Percentiles rank a stretch among this genome's conserved stretches.
These are phyloP conservation scores for Aspergillus coremiiformis DNA, from an alignment of 495 filamentous ascomycete species.

Conservation along the genomic window DNA sequence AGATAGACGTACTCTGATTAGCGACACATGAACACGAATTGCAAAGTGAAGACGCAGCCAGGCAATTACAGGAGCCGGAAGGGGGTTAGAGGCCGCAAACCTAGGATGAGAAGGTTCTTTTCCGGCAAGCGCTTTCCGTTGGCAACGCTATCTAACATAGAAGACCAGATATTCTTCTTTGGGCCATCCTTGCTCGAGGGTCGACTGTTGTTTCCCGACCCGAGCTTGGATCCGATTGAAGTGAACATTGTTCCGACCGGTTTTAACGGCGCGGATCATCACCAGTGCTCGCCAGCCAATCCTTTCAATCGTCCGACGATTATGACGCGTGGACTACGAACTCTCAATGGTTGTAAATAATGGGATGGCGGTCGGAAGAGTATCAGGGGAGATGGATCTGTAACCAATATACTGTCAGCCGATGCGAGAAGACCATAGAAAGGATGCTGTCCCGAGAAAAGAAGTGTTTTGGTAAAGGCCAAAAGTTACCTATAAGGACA, in stretches of 20 bases:
- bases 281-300: constrained; percentile 10
- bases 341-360: constrained; percentile 5
- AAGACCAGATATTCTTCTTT: constrained; percentile 90
- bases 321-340: constrained; percentile 14
- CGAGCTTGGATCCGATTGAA: constrained; percentile 29
- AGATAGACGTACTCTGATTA: constrained; percentile 12
- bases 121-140: constrained; percentile 86
- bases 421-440: neutral
- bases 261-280: constrained; percentile 33
- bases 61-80: neutral
- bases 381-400: constrained; percentile 19
- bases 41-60: neutral
- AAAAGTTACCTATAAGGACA: neutral
- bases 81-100: constrained; percentile 38
- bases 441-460: neutral
- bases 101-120: constrained; percentile 83
- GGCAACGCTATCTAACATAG: constrained; percentile 83
- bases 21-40: constrained; percentile 6
- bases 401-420: neutral
- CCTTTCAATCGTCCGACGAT: constrained; percentile 1
- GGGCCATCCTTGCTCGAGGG: constrained; percentile 61
- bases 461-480: neutral
- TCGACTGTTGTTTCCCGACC: constrained; percentile 37
- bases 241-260: constrained; percentile 38
- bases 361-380: constrained; percentile 10